Evolutionary conservation across 495 filamentous ascomycete genomes (phyloP), one percentile per base, ranked within the genome.

Genomic region (Chaetomium fimeti): DNA sequence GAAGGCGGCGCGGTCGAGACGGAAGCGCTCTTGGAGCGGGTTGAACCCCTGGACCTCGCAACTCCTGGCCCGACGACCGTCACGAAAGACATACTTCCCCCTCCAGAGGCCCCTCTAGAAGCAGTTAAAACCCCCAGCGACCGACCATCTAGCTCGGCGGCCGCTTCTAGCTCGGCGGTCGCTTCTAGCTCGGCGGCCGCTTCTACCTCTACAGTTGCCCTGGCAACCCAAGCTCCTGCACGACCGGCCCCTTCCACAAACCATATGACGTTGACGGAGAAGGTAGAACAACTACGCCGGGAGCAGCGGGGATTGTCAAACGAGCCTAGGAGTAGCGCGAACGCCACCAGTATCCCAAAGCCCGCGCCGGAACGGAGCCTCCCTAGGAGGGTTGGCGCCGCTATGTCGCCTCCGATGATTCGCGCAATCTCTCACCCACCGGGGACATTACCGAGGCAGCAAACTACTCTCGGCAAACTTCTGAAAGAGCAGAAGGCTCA

Each of bases 11-110:
- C 54, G 1, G 47, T 51, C 18, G 40, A 68, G 53, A 64, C 68
- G n/a, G 71, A 68, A 13, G 57, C 65, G 62, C 51, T 72, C 57
- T 57, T 79, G 32, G 83, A 88, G 38, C 83, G 85, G 67, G 82
- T 90, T 27, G 83, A 85, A 27, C 87, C 90, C 66, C 78, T 92
- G 3, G 90, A 93, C 69, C 81, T 92, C 45, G 89, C 88, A n/a
- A 78, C 88, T 15, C 76, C 87, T 24, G 66, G 62, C 13, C 72
- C 76, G 5, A 69, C 76, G 6, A 54, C 56, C 7, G 57, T 51
- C 54, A 61, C 51, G 49, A 66, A 55, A 64, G 62, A 24, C 25
- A 40, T 24, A 29, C 42, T 49, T 55, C 25, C 74, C 28, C 15
- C 65, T 16, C 32, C 73, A 40, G 65, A 66, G 25, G 15, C 51